These are phyloP conservation scores for Amanita rubescens DNA, from an alignment of 768 basidiomycete species.

Conservation along the genomic window DNA sequence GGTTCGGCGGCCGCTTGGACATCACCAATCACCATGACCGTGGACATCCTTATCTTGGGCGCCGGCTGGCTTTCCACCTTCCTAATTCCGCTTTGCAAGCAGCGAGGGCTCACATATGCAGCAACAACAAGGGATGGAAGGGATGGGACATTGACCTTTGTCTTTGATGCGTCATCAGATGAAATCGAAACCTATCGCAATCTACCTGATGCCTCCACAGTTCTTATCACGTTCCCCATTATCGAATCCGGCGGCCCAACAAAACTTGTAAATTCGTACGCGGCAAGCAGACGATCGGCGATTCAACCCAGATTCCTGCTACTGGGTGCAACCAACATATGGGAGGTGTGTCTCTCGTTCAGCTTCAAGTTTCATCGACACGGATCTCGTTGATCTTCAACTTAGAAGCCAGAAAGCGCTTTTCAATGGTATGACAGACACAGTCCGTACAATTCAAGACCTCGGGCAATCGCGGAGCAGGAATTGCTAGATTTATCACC, in stretches of 20 bases:
- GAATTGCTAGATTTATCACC: conserved; percentile 44
- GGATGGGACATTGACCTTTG: conserved; percentile 43
- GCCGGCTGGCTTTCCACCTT: conserved; percentile 63
- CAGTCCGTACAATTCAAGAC: conserved; percentile 17
- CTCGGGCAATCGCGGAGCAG: conserved; percentile 43
- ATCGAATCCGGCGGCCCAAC: conserved; percentile 36
- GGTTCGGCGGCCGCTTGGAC: too few species aligned
- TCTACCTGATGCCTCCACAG: conserved; percentile 46
- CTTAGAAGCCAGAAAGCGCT: not conserved
- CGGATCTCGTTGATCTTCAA: too few species aligned
- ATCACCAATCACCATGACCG: conserved; percentile 11
- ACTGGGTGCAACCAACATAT: conserved; percentile 55
- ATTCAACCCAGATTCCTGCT: conserved; percentile 41
- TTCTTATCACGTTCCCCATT: conserved; percentile 54
- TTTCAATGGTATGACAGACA: not conserved
- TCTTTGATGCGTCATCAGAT: conserved; percentile 44
- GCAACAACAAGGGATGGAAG: conserved; percentile 50
- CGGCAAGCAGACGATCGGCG: conserved; percentile 22
- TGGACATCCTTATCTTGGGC: conserved; percentile 56
- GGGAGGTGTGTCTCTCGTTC: conserved; percentile 49
- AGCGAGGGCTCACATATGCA: conserved; percentile 34
- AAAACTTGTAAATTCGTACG: conserved; percentile 40
- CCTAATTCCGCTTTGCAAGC: conserved; percentile 44
- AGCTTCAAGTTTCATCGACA: conserved; percentile 25
- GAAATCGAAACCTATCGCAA: conserved; percentile 34